Conservation (phyloP, 2,329 filamentous ascomycete genomes). For the Xylariaceae sp. region DNA sequence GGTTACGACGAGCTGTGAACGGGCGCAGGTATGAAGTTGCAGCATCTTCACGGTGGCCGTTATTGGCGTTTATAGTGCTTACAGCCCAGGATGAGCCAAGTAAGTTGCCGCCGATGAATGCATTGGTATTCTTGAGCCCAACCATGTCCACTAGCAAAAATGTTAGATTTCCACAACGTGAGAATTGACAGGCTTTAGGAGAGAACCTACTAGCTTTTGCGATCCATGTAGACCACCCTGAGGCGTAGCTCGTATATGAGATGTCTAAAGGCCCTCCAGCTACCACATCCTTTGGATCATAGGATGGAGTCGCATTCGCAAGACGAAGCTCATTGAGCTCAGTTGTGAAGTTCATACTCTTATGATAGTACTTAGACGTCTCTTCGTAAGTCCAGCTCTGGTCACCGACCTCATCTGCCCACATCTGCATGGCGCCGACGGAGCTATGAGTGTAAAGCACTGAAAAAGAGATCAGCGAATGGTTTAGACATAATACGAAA, state of each 20-base stretch:
- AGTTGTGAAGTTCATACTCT: slow-evolving; percentile 31
- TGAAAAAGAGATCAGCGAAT: no score
- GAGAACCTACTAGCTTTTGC: not conserved
- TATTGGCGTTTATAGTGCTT: not conserved
- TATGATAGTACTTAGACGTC: slow-evolving; percentile 34
- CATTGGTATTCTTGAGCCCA: not conserved
- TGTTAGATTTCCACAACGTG: not conserved
- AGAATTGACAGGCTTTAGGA: not conserved
- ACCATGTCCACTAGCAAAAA: slow-evolving; percentile 29
- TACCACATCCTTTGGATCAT: slow-evolving; percentile 26
- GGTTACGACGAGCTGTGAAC: slow-evolving; percentile 49
- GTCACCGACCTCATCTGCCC: slow-evolving; percentile 34
- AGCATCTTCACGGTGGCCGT: not conserved
- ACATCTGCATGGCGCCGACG: slow-evolving; percentile 25
- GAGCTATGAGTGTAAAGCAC: slow-evolving; percentile 28
- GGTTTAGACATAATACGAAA: no score
- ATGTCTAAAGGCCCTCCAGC: not conserved
- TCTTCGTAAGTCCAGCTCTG: slow-evolving; percentile 28
- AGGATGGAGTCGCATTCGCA: slow-evolving; percentile 12
- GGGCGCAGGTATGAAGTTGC: not conserved
- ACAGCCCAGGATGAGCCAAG: not conserved
- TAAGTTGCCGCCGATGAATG: not conserved
- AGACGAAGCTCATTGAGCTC: slow-evolving; percentile 25
- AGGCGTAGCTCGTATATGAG: not conserved
- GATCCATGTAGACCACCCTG: not conserved